Conservation (phyloP, 805 yeast genomes). For the Candida silvatica region DNA sequence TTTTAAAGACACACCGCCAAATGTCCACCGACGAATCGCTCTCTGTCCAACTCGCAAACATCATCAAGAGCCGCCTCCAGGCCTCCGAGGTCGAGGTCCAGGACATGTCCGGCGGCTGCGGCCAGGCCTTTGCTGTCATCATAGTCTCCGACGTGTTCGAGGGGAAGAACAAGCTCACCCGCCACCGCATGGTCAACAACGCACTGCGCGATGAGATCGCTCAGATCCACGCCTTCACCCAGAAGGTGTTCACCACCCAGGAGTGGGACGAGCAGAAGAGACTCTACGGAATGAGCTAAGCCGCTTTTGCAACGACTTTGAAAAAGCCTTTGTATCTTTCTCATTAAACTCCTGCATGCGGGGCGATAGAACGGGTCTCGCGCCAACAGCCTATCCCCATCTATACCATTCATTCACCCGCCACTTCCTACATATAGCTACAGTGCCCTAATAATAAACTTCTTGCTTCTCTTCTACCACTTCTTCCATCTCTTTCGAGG, state of each 20-base stretch:
- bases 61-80: slow-evolving; percentile 46
- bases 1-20: too few species aligned
- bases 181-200: slow-evolving; percentile 80
- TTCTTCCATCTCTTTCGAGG: too few species aligned
- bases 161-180: slow-evolving; percentile 75
- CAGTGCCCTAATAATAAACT: too few species aligned
- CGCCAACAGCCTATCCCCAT: too few species aligned
- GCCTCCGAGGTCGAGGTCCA: slow-evolving; percentile 64
- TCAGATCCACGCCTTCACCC: slow-evolving; percentile 90
- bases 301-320: too few species aligned
- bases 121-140: slow-evolving; percentile 92
- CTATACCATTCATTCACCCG: too few species aligned
- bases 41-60: slow-evolving; percentile 31
- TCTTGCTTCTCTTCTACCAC: too few species aligned
- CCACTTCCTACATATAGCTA: too few species aligned
- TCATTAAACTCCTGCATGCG: too few species aligned
- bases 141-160: slow-evolving; percentile 66
- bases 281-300: slow-evolving; percentile 9
- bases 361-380: too few species aligned
- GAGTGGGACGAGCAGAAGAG: slow-evolving; percentile 60
- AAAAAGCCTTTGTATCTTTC: too few species aligned
- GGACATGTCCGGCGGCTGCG: slow-evolving; percentile 90
- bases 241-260: slow-evolving; percentile 78
- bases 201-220: slow-evolving; percentile 81
- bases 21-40: neutral